Evolutionary conservation across 2,329 filamentous ascomycete species (phyloP).

Genomic region (Fusarium nanum): DNA sequence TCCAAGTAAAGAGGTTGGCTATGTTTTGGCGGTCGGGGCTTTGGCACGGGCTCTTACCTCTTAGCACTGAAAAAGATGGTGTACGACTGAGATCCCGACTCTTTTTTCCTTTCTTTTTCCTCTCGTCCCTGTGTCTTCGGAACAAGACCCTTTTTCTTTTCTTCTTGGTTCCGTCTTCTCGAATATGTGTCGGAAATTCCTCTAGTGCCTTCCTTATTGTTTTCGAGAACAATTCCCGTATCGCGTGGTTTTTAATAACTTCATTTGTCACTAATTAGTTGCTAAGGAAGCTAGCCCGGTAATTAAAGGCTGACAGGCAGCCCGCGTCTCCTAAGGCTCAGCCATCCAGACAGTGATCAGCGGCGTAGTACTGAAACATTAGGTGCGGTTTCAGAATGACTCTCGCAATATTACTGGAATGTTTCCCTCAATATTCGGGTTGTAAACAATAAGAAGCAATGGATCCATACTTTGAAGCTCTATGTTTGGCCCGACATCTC

Average conservation of each 20-base stretch:
- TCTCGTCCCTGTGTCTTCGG: background rate
- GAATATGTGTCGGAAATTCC: conserved; percentile 8
- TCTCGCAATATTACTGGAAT: conserved; percentile 8
- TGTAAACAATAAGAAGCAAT: background rate
- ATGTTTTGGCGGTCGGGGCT: background rate
- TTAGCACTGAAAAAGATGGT: background rate
- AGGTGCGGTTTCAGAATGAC: conserved; percentile 14
- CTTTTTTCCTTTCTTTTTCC: background rate
- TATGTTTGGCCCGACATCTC: background rate
- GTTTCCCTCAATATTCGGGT: background rate
- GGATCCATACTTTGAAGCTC: background rate
- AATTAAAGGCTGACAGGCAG: background rate
- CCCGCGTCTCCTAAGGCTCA: background rate
- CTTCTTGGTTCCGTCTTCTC: conserved; percentile 1
- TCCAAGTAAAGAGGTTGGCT: background rate
- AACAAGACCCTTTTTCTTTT: background rate
- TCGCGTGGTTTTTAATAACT: conserved; percentile 9
- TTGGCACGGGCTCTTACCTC: background rate
- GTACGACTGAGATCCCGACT: conserved; percentile 8
- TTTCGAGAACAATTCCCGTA: background rate
- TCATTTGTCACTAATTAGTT: background rate
- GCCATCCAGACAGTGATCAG: background rate
- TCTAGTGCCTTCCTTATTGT: background rate
- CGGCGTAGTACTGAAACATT: conserved; percentile 7
- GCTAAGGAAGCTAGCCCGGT: background rate